Evolutionary conservation across 108 stramenopile genomes (phyloP).

Genomic region (Skeletonema grethae): DNA sequence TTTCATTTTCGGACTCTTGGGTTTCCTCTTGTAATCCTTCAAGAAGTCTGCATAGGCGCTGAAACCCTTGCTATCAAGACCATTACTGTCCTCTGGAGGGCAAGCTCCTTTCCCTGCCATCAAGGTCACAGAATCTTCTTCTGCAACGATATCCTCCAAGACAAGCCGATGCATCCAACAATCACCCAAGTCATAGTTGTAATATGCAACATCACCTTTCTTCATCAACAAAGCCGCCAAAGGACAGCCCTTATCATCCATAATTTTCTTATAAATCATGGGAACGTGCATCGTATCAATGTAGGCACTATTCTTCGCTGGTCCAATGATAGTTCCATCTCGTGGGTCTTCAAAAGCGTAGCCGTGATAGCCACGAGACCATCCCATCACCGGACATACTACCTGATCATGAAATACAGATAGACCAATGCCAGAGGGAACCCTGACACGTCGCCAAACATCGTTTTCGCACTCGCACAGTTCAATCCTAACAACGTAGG

Average conservation of each 20-base stretch:
- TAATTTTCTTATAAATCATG: not conserved
- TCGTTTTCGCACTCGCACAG: constrained; percentile 8
- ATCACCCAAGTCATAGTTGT: constrained; percentile 10
- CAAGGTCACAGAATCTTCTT: constrained; percentile 10
- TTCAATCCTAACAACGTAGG: constrained; percentile 12
- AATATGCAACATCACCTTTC: constrained; percentile 2
- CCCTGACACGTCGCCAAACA: constrained; percentile 9
- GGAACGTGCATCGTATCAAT: constrained; percentile 4
- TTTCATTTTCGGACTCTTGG: constrained; percentile 9
- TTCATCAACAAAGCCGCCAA: not conserved
- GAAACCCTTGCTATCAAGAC: constrained; percentile 9
- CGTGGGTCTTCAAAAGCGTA: not conserved
- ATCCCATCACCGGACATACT: not conserved
- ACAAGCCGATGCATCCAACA: constrained; percentile 8
- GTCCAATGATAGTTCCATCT: not conserved
- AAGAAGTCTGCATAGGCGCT: constrained; percentile 7
- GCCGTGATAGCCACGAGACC: not conserved
- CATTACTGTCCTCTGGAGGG: constrained; percentile 7
- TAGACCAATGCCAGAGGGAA: constrained; percentile 1
- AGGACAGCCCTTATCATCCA: constrained; percentile 5
- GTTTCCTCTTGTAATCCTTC: constrained; percentile 8
- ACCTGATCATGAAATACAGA: constrained; percentile 11
- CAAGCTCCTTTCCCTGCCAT: constrained; percentile 10
- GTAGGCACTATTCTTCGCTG: not conserved
- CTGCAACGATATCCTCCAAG: constrained; percentile 11